Base-by-base conservation (phyloP, 1,284 basidiomycete genomes). In the Sanghuangporus weigelae region DNA sequence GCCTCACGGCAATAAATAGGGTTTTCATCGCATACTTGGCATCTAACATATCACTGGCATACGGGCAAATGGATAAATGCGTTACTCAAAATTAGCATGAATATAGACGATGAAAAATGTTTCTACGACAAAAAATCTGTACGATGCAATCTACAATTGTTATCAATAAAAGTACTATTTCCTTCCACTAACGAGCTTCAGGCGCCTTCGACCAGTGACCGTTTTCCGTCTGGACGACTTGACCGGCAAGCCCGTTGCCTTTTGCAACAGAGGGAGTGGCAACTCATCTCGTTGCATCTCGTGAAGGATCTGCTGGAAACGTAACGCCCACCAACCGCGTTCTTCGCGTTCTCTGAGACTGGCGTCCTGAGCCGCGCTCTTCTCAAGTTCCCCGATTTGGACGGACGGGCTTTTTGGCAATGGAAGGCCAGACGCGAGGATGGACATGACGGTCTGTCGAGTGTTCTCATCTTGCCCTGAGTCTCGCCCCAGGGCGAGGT, bases 301-400 rank as follows among this genome's bases (percentile, higher is more conserved):
- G 38, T 76, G 73, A 65, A 88, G 76, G 5, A 91, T 84, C 67
- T 89, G 83, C 67, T 86, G 85, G 69, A 92, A 92, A 50, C 89
- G 77, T 59, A 86, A 69, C 2, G 85, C 80, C 90, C 91, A 93
- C 88, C 89, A 93, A 2, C 84, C 87, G 0, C 90, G 78, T 68
- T 92, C 88, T 71, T 91, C 87, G 48, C 88, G 74, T 70, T 92
- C 90, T 60, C 78, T 77, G 57, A 76, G 73, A 31, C 72, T 73
- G 42, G 73, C 66, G 66, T 72, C 70, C 19, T 71, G 56, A 10
- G 67, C 65, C 59, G 74, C 68, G 11, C 70, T 71, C 8, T 69
- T 67, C 36, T 73, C 68, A 14, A 68, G 68, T 44, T 78, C 79
- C 0, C 73, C 73, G 8, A 81, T 68, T 67, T 87, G 86, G 61